Evolutionary conservation across 2,329 filamentous ascomycete species (phyloP).

Genomic region (Aquanectria penicillioides): DNA sequence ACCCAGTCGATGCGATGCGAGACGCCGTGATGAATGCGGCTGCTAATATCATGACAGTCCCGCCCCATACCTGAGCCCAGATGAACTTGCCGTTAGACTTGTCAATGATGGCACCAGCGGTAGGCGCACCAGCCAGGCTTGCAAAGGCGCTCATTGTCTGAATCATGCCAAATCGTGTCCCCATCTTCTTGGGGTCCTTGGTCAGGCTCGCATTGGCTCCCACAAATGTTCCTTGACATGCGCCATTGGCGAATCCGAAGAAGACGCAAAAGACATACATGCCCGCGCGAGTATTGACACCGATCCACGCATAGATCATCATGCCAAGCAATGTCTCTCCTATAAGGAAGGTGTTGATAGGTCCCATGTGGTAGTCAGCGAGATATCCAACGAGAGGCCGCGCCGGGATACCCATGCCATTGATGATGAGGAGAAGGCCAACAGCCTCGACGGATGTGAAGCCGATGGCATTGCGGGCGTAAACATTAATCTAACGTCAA

Average conservation of each 20-base stretch:
- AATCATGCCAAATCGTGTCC: slow-evolving; percentile 55
- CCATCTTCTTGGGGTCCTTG: slow-evolving; percentile 52
- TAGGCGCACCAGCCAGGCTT: slow-evolving; percentile 53
- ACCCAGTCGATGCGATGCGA: slow-evolving; percentile 49
- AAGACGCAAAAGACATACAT: slow-evolving; percentile 45
- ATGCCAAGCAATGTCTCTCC: slow-evolving; percentile 42
- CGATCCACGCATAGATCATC: slow-evolving; percentile 46
- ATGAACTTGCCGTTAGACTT: slow-evolving; percentile 44
- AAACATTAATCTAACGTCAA: slow-evolving; percentile 53
- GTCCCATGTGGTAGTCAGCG: slow-evolving; percentile 63
- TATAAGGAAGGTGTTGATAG: slow-evolving; percentile 56
- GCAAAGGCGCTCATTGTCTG: slow-evolving; percentile 54
- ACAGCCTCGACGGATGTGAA: slow-evolving; percentile 62
- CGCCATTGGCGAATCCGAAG: slow-evolving; percentile 42
- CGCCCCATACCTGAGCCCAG: slow-evolving; percentile 60
- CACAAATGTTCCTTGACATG: slow-evolving; percentile 46
- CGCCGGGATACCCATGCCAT: slow-evolving; percentile 68
- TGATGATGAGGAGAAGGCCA: slow-evolving; percentile 71
- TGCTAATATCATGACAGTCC: slow-evolving; percentile 50
- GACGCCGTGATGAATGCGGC: slow-evolving; percentile 46
- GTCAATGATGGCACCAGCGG: slow-evolving; percentile 45
- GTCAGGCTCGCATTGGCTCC: slow-evolving; percentile 52
- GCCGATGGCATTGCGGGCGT: slow-evolving; percentile 48
- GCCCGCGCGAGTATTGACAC: slow-evolving; percentile 36
- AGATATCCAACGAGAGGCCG: slow-evolving; percentile 67